Evolutionary conservation across 306 rosid genomes (phyloP), one percentile per base, ranked within the genome.

Genomic region (Rosa rugosa): DNA sequence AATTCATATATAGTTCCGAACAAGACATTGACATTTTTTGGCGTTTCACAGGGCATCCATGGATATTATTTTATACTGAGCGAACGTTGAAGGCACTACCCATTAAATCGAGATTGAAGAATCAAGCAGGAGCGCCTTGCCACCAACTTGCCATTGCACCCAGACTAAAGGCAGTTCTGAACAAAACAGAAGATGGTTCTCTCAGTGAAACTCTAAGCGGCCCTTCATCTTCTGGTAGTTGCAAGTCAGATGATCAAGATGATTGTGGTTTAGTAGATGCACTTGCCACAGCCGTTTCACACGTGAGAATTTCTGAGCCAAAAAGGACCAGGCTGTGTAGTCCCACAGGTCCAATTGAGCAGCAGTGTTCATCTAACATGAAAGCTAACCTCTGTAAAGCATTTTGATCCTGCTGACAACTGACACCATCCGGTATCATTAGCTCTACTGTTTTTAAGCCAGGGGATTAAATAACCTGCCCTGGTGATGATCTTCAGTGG

Each of bases 341-440:
- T 80, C 94, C 99, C 2, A 85, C 97, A 0, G 90, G 98, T 59
- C 97, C 96, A 5, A 86, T 93, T 56, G 94, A 91, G 91, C 98
- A 96, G 91, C 97, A 93, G 77, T 86, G 92, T 82, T 96, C 99
- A 63, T 93, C 99, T 91, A 96, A 93, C 94, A 76, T 95, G 94
- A 91, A 87, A 86, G 86, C 96, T 86, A 95, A 93, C 88, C 99
- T 93, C 80, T 96, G 99, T 88, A 93, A 88, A 93, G 99, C 99
- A 54, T 96, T 93, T 85, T 96, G 88, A 96, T 67, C 88, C 82
- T 79, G 88, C 84, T 83, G 85, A 91, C 90, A 72, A 22, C 87
- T 85, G 86, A 88, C 89, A 51, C 84, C 54, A 27, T 69, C 54
- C 56, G 9, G 31, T 49, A 65, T 78, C 87, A 72, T 80, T 71